Conservation (phyloP, 148 eudicot species). For the Rhododendron mucronatum region DNA sequence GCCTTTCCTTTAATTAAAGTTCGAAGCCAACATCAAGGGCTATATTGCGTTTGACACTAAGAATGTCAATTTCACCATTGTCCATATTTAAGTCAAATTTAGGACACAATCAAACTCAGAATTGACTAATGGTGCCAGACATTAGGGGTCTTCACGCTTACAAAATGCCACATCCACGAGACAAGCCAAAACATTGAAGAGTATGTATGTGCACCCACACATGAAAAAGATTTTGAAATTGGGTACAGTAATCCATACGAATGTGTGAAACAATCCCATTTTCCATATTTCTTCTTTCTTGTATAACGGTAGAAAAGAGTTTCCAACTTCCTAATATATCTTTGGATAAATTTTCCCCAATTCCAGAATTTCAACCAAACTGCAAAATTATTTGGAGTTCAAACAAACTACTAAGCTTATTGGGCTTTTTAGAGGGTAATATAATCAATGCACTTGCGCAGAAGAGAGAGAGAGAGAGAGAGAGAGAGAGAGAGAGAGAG, state of each 20-base stretch:
- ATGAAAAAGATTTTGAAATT: not conserved
- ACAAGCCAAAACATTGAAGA: not conserved
- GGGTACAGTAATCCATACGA: not conserved
- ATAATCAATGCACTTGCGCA: not conserved
- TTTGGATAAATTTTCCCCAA: not conserved
- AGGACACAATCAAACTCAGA: not conserved
- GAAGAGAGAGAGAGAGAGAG: not conserved
- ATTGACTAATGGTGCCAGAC: not conserved
- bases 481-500: not conserved
- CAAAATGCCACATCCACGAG: not conserved
- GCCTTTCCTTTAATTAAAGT: not conserved
- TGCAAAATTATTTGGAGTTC: not conserved
- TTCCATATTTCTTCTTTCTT: not conserved
- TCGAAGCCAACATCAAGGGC: not conserved
- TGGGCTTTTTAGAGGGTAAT: not conserved
- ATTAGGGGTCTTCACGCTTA: not conserved
- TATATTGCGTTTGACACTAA: not conserved
- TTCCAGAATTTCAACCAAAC: not conserved
- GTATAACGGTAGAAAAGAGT: not conserved
- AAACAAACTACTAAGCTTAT: not conserved
- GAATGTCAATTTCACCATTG: not conserved
- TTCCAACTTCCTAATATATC: not conserved
- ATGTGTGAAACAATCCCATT: not conserved
- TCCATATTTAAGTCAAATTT: not conserved
- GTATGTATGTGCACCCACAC: not conserved